Evolutionary conservation across 164 flowering plant species (phyloP).

Genomic region (Taxillus chinensis): DNA sequence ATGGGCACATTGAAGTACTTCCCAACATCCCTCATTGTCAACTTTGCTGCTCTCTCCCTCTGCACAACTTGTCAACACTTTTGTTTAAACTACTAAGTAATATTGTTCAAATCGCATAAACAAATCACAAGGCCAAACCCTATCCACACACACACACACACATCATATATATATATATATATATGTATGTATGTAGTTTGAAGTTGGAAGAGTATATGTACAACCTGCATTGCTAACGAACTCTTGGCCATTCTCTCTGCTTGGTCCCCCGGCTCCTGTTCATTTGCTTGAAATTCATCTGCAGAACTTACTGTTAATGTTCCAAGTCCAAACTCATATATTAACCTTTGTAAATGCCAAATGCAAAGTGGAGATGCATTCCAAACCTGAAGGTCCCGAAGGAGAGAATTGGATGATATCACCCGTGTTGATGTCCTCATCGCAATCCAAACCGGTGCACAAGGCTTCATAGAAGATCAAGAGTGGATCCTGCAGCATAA

Average conservation of each 20-base stretch:
- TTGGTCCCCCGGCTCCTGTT: constrained; percentile 1
- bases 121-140: no score
- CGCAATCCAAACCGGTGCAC: constrained; percentile 23
- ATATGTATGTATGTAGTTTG: no score
- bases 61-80: constrained; percentile 14
- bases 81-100: background rate
- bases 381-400: background rate
- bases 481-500: constrained; percentile 33
- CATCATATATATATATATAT: no score
- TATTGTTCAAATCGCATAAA: background rate
- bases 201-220: background rate
- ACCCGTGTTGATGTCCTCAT: background rate
- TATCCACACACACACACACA: no score
- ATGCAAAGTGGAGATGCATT: background rate
- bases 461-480: constrained; percentile 31
- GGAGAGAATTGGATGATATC: constrained; percentile 5
- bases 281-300: constrained; percentile 1
- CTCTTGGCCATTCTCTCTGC: constrained; percentile 3
- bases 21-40: constrained; percentile 31
- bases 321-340: no score
- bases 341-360: background rate
- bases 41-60: constrained; percentile 40
- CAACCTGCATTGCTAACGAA: constrained; percentile 22
- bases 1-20: constrained; percentile 40
- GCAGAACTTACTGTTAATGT: background rate